phyloP scores from a whole-genome alignment of 306 rosid species.

The Ammopiptanthus mongolicus region DNA sequence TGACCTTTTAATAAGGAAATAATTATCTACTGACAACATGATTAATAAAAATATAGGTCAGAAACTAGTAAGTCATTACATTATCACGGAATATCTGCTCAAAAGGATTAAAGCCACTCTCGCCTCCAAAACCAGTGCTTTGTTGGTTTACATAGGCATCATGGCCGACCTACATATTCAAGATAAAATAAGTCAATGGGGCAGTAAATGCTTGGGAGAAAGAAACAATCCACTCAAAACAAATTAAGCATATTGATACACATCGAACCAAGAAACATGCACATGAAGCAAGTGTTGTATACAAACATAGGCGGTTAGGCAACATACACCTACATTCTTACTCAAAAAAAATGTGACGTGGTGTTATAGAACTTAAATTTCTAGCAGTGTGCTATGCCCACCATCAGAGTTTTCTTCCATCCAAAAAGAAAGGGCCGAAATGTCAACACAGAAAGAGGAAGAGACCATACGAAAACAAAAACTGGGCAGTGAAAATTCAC shows the following conservation, averaged over 20 bases:
- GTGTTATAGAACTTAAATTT: not conserved
- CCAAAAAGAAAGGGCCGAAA: not conserved
- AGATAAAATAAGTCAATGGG: constrained; percentile 3
- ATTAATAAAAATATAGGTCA: not conserved
- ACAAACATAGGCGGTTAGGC: not conserved
- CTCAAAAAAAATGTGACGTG: not conserved
- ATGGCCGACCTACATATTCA: constrained; percentile 68
- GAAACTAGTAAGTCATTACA: constrained; percentile 38
- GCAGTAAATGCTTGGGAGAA: constrained; percentile 5
- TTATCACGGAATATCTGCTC: constrained; percentile 57
- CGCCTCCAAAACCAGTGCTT: constrained; percentile 54
- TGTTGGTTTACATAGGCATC: constrained; percentile 64
- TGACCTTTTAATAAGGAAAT: not conserved
- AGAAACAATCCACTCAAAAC: constrained; percentile 12
- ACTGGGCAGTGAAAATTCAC: not conserved
- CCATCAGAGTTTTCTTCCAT: not conserved
- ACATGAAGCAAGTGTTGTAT: not conserved
- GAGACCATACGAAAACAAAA: not conserved
- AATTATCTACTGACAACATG: not conserved
- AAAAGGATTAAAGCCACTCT: constrained; percentile 61
- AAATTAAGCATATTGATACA: not conserved
- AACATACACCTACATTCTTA: constrained; percentile 10
- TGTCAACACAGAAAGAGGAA: not conserved
- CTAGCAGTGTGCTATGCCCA: not conserved
- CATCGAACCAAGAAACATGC: not conserved